Evolutionary conservation across 2,329 filamentous ascomycete genomes (phyloP).

Genomic region (Fusarium sp.): DNA sequence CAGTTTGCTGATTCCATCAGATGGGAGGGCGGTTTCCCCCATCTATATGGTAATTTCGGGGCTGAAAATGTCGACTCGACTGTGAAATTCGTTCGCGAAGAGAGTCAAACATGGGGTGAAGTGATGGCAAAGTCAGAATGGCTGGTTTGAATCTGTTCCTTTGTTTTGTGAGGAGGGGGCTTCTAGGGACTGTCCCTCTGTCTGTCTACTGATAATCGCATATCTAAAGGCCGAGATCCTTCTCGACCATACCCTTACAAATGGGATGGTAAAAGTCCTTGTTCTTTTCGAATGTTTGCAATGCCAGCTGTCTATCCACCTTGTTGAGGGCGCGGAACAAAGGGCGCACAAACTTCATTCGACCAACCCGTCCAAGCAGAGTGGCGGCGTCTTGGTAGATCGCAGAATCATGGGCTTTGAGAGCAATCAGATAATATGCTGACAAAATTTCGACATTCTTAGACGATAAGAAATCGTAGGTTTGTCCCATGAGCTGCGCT

Average conservation of each 20-base stretch:
- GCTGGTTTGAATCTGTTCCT: constrained; percentile 47
- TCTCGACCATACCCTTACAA: constrained; percentile 85
- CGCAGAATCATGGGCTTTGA: constrained; percentile 75
- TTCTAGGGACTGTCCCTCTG: background rate
- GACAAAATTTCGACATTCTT: constrained; percentile 87
- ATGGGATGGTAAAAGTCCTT: constrained; percentile 96
- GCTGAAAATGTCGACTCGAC: constrained; percentile 58
- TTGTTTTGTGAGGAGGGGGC: background rate
- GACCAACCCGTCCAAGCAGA: constrained; percentile 81
- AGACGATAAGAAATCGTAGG: constrained; percentile 78
- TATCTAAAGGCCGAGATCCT: constrained; percentile 69
- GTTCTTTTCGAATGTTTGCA: constrained; percentile 86
- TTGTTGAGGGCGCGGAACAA: constrained; percentile 80
- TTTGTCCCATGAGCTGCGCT: constrained; percentile 75
- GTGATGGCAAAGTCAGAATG: constrained; percentile 53
- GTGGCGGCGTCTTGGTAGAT: constrained; percentile 77
- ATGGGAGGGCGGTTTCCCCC: constrained; percentile 68
- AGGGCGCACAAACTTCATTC: constrained; percentile 97
- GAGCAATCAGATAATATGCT: constrained; percentile 81
- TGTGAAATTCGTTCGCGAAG: constrained; percentile 56
- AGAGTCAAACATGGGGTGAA: constrained; percentile 58
- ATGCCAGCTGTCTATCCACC: constrained; percentile 77
- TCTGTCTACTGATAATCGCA: background rate
- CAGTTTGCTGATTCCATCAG: constrained; percentile 55
- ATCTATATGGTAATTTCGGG: constrained; percentile 68